A percentile compares a stretch with the other conserved stretches of the same genome.
These are phyloP conservation scores for Mycena sp. DNA, from an alignment of 1,284 basidiomycete genomes.

Conservation along the genomic window DNA sequence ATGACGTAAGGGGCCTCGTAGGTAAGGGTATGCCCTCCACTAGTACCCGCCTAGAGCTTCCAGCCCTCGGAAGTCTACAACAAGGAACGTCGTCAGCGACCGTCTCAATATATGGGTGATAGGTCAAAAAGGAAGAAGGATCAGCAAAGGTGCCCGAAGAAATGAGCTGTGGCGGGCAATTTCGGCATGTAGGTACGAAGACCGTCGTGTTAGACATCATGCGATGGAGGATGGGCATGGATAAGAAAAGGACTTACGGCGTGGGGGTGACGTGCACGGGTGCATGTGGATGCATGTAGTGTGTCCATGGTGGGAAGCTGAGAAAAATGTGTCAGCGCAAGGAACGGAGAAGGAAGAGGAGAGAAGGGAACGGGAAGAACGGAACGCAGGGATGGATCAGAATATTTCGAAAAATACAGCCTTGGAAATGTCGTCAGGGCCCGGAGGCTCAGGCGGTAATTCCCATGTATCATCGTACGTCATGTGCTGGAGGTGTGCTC, in stretches of 20 bases:
- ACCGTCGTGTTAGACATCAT: too few species aligned
- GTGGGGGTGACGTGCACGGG: too few species aligned
- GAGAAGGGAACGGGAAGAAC: not conserved
- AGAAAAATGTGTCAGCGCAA: conserved; percentile 22
- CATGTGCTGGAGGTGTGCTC: too few species aligned
- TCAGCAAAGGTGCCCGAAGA: conserved; percentile 79
- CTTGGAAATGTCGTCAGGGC: conserved; percentile 76
- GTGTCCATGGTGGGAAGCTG: too few species aligned
- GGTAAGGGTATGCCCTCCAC: too few species aligned
- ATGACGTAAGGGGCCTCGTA: too few species aligned
- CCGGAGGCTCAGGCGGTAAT: conserved; percentile 77
- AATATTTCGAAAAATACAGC: conserved; percentile 73
- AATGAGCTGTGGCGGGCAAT: conserved; percentile 52
- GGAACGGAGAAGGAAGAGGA: not conserved
- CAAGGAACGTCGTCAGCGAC: not conserved
- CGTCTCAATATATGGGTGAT: not conserved
- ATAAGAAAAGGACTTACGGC: conserved; percentile 9
- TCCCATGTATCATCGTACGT: conserved; percentile 53
- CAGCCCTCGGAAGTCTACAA: too few species aligned
- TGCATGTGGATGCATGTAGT: too few species aligned
- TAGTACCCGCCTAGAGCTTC: too few species aligned
- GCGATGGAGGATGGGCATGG: conserved; percentile 50
- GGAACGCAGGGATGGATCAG: conserved; percentile 48
- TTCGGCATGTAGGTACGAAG: too few species aligned
- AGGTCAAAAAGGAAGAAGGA: conserved; percentile 28